Percentiles rank a stretch among this genome's conserved stretches.
These are phyloP conservation scores for Talaromyces thailandensis DNA, from an alignment of 495 filamentous ascomycete genomes.

Conservation along the genomic window DNA sequence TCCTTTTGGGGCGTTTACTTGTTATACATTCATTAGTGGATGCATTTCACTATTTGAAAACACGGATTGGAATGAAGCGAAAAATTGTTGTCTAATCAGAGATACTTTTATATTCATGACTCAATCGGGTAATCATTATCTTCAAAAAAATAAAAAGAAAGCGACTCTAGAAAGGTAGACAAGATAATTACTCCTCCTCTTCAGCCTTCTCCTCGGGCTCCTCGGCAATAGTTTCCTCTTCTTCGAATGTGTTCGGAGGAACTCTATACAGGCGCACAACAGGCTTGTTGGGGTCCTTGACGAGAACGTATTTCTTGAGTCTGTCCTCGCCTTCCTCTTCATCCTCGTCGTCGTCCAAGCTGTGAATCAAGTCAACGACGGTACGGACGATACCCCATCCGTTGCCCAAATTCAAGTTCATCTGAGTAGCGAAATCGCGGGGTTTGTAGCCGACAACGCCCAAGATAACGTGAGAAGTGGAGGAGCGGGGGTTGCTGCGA, in stretches of 20 bases:
- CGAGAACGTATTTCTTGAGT: conserved; percentile 54
- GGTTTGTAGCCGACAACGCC: conserved; percentile 97
- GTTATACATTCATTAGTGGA: background rate
- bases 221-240: conserved; percentile 45
- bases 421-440: conserved; percentile 90
- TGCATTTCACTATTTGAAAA: too few species aligned
- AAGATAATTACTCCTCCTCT: conserved; percentile 23
- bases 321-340: conserved; percentile 63
- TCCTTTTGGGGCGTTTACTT: background rate
- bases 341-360: conserved; percentile 52
- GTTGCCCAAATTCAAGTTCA: conserved; percentile 93
- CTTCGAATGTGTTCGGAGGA: conserved; percentile 78
- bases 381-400: conserved; percentile 99
- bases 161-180: conserved; percentile 8
- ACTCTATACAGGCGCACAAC: conserved; percentile 90
- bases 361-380: conserved; percentile 74
- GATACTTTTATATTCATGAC: conserved; percentile 4
- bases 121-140: conserved; percentile 1
- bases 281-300: conserved; percentile 91
- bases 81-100: background rate
- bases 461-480: conserved; percentile 85
- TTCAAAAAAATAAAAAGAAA: conserved; percentile 8
- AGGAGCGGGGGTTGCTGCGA: conserved; percentile 79
- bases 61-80: background rate
- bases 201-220: conserved; percentile 28